Evolutionary conservation across 352 stramenopile genomes (phyloP).

Genomic region (Phytophthora pluvialis): DNA sequence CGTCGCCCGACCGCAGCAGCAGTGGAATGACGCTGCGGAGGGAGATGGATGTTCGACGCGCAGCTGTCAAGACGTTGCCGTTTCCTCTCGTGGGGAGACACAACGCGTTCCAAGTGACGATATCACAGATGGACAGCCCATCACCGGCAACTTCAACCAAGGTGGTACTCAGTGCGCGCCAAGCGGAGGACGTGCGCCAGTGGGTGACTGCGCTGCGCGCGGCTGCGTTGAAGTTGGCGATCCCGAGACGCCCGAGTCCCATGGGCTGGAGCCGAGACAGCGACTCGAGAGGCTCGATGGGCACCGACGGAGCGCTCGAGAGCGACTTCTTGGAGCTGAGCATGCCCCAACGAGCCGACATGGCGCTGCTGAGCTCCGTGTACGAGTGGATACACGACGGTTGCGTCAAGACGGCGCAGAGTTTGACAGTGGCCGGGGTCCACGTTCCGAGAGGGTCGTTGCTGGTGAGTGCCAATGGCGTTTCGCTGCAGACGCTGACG

Average conservation of each 20-base stretch:
- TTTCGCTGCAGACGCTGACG: conserved; percentile 65
- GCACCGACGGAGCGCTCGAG: conserved; percentile 11
- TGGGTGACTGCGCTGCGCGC: conserved; percentile 52
- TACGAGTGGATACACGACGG: conserved; percentile 65
- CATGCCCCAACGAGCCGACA: conserved; percentile 40
- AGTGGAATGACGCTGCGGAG: conserved; percentile 60
- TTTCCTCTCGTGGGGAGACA: conserved; percentile 56
- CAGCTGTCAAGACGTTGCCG: conserved; percentile 47
- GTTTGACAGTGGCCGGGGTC: conserved; percentile 37
- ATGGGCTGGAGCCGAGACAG: conserved; percentile 25
- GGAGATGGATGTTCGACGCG: conserved; percentile 47
- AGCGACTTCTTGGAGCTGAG: conserved; percentile 46
- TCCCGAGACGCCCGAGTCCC: conserved; percentile 11
- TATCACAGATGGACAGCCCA: conserved; percentile 12
- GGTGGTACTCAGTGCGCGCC: conserved; percentile 58
- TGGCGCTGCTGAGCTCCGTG: conserved; percentile 47
- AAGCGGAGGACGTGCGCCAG: conserved; percentile 46
- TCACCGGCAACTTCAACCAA: conserved; percentile 10
- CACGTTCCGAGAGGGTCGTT: conserved; percentile 58
- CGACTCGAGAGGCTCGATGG: conserved; percentile 3
- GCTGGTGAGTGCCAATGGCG: conserved; percentile 64
- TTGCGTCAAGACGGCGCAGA: conserved; percentile 56
- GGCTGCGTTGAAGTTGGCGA: conserved; percentile 22
- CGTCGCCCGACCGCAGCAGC: conserved; percentile 20
- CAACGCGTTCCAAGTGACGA: conserved; percentile 65